phyloP scores from a whole-genome alignment of 768 basidiomycete species.

The Agrocybe chaxingu region DNA sequence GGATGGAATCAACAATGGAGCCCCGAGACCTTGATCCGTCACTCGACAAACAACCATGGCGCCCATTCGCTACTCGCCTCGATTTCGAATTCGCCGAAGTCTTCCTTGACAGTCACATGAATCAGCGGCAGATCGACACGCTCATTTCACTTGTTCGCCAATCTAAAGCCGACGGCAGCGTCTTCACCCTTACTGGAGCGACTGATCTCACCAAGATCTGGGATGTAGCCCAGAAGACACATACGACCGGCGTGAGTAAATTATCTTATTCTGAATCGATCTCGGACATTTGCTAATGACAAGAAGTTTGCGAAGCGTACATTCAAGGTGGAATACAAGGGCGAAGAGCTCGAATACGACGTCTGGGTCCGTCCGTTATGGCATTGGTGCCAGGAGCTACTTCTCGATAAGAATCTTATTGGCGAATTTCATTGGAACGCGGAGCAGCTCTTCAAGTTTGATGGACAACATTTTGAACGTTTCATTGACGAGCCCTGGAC shows the following conservation, averaged over 20 bases:
- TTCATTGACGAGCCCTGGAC: conserved; percentile 36
- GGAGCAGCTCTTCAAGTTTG: conserved; percentile 10
- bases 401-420: conserved; percentile 19
- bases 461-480: conserved; percentile 22
- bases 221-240: neutral
- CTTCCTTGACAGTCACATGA: conserved; percentile 1
- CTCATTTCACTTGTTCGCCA: no score
- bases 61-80: conserved; percentile 19
- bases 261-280: neutral
- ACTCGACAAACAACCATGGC: conserved; percentile 17
- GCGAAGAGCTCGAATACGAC: neutral
- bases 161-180: neutral
- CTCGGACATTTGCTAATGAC: neutral
- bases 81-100: conserved; percentile 24
- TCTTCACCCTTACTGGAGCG: neutral
- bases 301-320: conserved; percentile 6
- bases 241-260: neutral
- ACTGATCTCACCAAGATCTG: conserved; percentile 2
- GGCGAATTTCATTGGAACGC: conserved; percentile 17
- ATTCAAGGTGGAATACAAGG: conserved; percentile 3
- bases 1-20: no score
- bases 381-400: conserved; percentile 16
- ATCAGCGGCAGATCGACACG: neutral
- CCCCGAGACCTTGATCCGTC: no score
- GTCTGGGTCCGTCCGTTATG: conserved; percentile 7